A percentile compares a stretch with the other conserved stretches of the same genome.
Evolutionary conservation across 495 filamentous ascomycete genomes (phyloP).

Genomic region (Penicillium tannophilum): DNA sequence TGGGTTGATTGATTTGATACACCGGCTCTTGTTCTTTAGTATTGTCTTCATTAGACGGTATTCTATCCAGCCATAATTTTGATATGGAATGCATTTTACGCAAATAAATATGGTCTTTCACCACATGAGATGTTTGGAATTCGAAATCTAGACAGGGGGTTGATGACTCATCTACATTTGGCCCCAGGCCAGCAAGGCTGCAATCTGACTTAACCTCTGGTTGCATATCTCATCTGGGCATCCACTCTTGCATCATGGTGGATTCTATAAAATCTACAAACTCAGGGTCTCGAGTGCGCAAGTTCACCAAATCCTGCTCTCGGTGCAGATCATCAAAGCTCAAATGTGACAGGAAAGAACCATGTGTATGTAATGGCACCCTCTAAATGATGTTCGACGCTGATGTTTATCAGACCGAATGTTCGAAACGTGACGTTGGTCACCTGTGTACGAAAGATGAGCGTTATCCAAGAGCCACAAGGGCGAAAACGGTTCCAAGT

Average conservation of each 20-base stretch:
- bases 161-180: neutral
- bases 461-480: conserved; percentile 27
- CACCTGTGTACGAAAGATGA: conserved; percentile 31
- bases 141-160: neutral
- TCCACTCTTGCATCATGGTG: neutral
- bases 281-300: neutral
- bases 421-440: conserved; percentile 25
- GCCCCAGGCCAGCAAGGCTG: neutral
- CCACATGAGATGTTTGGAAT: neutral
- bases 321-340: conserved; percentile 32
- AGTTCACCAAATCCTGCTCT: conserved; percentile 28
- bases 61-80: neutral
- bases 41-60: neutral
- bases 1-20: neutral
- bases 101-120: neutral
- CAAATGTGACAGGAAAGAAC: conserved; percentile 32
- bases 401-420: conserved; percentile 24
- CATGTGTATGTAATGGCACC: conserved; percentile 21
- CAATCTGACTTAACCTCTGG: neutral
- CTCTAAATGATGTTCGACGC: neutral
- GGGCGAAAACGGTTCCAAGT: conserved; percentile 4
- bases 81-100: neutral
- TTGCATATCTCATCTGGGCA: neutral
- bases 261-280: neutral
- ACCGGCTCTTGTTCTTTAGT: neutral